These are phyloP conservation scores for Apocynum venetum DNA, from an alignment of 257 asterid genomes.

Conservation along the genomic window DNA sequence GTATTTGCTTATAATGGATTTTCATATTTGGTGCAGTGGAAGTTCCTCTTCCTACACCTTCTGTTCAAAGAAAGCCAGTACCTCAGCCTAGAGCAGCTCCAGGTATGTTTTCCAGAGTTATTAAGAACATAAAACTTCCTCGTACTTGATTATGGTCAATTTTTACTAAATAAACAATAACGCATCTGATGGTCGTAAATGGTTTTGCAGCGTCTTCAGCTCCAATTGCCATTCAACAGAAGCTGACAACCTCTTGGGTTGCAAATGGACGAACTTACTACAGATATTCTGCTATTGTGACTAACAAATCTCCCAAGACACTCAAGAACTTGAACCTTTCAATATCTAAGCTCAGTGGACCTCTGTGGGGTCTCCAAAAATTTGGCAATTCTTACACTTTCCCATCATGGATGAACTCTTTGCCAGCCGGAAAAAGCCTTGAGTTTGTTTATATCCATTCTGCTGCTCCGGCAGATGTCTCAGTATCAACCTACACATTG, in stretches of 20 bases:
- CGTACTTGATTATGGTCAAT: background rate
- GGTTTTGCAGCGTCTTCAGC: slow-evolving; percentile 37
- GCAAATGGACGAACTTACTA: slow-evolving; percentile 60
- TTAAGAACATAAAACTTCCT: background rate
- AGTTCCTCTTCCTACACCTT: slow-evolving; percentile 45
- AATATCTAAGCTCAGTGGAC: slow-evolving; percentile 74
- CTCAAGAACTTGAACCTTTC: slow-evolving; percentile 63
- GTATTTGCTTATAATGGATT: background rate
- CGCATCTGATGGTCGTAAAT: background rate
- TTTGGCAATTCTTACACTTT: slow-evolving; percentile 58
- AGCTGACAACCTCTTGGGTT: slow-evolving; percentile 66
- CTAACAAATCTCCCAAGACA: slow-evolving; percentile 75
- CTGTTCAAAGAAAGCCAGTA: slow-evolving; percentile 36
- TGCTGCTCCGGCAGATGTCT: slow-evolving; percentile 65
- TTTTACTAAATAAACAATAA: background rate
- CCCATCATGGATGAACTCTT: slow-evolving; percentile 77
- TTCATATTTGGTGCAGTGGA: slow-evolving; percentile 33
- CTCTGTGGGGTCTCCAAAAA: slow-evolving; percentile 89
- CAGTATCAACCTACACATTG: slow-evolving; percentile 74
- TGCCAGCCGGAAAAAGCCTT: slow-evolving; percentile 80
- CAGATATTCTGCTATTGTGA: slow-evolving; percentile 66
- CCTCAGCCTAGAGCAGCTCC: slow-evolving; percentile 45
- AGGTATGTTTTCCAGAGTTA: slow-evolving; percentile 37
- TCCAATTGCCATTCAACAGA: slow-evolving; percentile 46
- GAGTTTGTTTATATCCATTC: slow-evolving; percentile 92